A percentile compares a stretch with the other conserved stretches of the same genome.
Conservation (phyloP, 2,329 filamentous ascomycete species). For the Cercospora berteroae region DNA sequence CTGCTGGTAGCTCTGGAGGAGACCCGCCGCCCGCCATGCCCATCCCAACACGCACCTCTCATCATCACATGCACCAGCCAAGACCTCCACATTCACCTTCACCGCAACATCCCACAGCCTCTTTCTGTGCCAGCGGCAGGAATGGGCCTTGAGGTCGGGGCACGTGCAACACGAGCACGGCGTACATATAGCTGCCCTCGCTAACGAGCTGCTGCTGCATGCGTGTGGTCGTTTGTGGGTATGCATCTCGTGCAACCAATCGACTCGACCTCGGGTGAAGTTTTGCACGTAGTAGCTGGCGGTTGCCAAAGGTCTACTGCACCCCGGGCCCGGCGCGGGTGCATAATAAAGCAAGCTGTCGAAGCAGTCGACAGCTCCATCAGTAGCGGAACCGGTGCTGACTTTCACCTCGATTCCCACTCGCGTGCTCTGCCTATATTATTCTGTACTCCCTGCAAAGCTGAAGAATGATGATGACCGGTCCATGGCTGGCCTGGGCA, state of each 20-base stretch:
- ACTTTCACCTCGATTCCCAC: background rate
- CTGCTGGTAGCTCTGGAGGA: background rate
- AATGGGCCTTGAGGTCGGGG: background rate
- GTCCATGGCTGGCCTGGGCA: background rate
- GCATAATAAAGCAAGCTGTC: background rate
- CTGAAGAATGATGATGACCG: background rate
- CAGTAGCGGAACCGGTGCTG: background rate
- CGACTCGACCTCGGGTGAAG: background rate
- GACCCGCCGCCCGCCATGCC: background rate
- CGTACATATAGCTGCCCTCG: background rate
- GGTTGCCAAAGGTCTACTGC: background rate
- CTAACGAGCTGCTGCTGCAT: background rate
- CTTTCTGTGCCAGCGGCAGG: background rate
- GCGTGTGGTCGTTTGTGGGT: background rate
- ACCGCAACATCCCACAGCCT: background rate
- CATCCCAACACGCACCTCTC: background rate
- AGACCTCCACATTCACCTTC: background rate
- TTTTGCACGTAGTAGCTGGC: background rate
- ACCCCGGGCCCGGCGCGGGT: background rate
- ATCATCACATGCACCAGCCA: background rate
- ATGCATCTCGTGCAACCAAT: background rate
- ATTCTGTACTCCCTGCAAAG: background rate
- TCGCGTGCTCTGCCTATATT: background rate
- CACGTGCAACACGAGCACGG: background rate
- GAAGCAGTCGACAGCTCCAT: background rate